Conservation (phyloP, 2,329 filamentous ascomycete genomes). For the Biscogniauxia mediterranea region DNA sequence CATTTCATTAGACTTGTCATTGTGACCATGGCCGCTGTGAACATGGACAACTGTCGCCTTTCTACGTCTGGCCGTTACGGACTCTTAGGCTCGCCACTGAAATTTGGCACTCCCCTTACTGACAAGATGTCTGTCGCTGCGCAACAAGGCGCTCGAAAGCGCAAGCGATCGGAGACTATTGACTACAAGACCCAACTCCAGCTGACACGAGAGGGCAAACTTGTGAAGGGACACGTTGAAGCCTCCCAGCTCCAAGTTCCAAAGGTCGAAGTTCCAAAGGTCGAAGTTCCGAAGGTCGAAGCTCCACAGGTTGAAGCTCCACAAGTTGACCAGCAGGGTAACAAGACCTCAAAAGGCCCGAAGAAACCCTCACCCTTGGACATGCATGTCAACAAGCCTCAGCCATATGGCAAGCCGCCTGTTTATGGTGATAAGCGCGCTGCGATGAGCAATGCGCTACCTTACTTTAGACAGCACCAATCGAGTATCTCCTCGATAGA, state of each 20-base stretch:
- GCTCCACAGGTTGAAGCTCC: too few relatives aligned
- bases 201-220: too few relatives aligned
- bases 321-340: too few relatives aligned
- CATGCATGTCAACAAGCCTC: conserved; percentile 6
- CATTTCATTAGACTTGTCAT: too few relatives aligned
- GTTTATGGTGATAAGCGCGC: conserved; percentile 59
- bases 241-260: too few relatives aligned
- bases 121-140: neutral
- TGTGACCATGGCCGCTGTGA: too few relatives aligned
- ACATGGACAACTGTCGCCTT: too few relatives aligned
- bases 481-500: conserved; percentile 54
- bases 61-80: neutral
- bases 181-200: neutral
- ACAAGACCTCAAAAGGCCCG: neutral
- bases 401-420: conserved; percentile 33
- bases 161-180: neutral
- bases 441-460: conserved; percentile 61
- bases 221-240: too few relatives aligned
- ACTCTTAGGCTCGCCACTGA: neutral
- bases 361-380: neutral
- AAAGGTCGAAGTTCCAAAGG: too few relatives aligned
- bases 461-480: conserved; percentile 62
- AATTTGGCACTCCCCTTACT: neutral
- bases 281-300: too few relatives aligned
- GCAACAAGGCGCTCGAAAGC: neutral